Evolutionary conservation across 805 yeast genomes (phyloP), one percentile per base, ranked within the genome.

Genomic region (Sporopachydermia lactativora): DNA sequence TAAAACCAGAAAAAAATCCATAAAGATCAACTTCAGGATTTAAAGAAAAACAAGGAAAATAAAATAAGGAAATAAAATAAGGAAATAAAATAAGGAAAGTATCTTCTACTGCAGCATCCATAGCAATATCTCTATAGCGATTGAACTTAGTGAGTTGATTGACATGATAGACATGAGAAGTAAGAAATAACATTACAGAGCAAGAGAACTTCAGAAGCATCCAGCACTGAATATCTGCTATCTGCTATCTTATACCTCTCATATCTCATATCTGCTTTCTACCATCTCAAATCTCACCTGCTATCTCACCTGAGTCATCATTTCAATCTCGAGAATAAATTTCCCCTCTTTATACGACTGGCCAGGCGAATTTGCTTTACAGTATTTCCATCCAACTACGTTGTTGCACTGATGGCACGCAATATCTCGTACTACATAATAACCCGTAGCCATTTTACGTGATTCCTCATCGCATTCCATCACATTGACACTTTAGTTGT

Each of bases 361-460:
- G 14, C 60, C 53, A 15, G 49, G 49, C 18, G 59, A 54, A 19
- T 62, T 65, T 37, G 79, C 68, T 47, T 61, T 61, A 34, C 75
- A 51, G 49, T 78, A 78, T 44, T 67, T 70, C 85, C 85, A 78
- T 3, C 84, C 85, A 14, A 78, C 58, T 40, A 68, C 56, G 3
- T 56, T 52, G 39, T 60, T 58, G 51, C 85, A 78, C 45, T 68
- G 70, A 37, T 65, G 69, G 49, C 85, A 78, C 31, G 50, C 49
- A 19, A 76, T 64, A 48, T 75, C 78, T 44, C 75, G 67, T 2
- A 78, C 80, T 0, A 61, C 50, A 48, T 75, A 78, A 17, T 52
- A 52, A 1, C 84, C 85, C 1, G 83, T 76, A 18, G 68, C 59
- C 84, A 78, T 77, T 34, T 60, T 52, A 28, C 72, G 58, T 13